A percentile compares a stretch with the other conserved stretches of the same genome.
Conservation (phyloP, 1,284 basidiomycete genomes). For the Wallemia hederae region DNA sequence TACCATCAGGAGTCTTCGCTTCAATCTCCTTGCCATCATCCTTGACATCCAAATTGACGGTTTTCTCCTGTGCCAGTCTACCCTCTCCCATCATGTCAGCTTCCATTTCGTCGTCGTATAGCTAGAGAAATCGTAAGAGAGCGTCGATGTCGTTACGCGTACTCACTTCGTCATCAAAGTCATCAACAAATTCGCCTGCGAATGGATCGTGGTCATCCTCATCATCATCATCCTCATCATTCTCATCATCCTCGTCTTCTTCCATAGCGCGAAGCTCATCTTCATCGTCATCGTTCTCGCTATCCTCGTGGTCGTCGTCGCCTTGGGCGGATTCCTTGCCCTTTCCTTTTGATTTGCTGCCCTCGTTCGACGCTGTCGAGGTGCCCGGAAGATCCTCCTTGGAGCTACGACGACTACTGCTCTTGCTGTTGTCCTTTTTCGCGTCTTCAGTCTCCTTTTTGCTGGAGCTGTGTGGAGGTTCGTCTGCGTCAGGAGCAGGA, state of each 20-base stretch:
- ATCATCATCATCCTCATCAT: constrained; percentile 26
- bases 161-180: constrained; percentile 37
- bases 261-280: constrained; percentile 1
- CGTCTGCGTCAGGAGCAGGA: constrained; percentile 12
- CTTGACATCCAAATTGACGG: constrained; percentile 44
- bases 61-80: constrained; percentile 29
- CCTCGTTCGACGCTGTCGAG: constrained; percentile 3
- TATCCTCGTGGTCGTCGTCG: constrained; percentile 2
- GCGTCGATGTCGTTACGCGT: neutral
- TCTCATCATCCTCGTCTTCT: constrained; percentile 12
- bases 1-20: constrained; percentile 85
- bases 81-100: constrained; percentile 19
- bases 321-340: constrained; percentile 4
- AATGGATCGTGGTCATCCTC: constrained; percentile 36
- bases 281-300: neutral
- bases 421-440: neutral
- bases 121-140: constrained; percentile 5
- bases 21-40: constrained; percentile 65
- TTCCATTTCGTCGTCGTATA: constrained; percentile 30
- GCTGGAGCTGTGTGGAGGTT: constrained; percentile 14
- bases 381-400: constrained; percentile 5
- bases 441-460: neutral
- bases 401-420: constrained; percentile 9
- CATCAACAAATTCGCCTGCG: constrained; percentile 29
- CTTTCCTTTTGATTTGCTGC: constrained; percentile 6